phyloP scores from a whole-genome alignment of 2,329 filamentous ascomycete genomes.

The Cercospora sp. region DNA sequence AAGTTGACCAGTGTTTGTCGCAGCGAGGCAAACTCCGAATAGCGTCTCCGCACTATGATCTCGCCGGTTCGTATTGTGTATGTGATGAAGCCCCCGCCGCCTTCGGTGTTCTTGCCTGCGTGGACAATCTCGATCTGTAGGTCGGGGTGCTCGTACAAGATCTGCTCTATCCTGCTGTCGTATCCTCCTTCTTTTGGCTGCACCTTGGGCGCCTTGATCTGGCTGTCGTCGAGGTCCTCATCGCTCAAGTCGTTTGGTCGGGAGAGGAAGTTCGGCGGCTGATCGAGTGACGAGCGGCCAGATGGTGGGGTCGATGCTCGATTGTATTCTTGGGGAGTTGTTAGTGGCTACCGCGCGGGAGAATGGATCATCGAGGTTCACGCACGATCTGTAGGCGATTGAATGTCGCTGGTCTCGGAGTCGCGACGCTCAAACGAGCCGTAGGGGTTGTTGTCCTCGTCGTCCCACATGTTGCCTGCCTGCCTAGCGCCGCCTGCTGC shows the following conservation, averaged over 20 bases:
- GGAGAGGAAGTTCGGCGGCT: conserved; percentile 59
- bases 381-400: conserved; percentile 34
- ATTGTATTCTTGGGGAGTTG: conserved; percentile 55
- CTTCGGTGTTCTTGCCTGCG: conserved; percentile 92
- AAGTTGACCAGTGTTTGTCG: conserved; percentile 84
- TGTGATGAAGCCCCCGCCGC: conserved; percentile 89
- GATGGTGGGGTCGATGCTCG: conserved; percentile 65
- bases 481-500: background rate
- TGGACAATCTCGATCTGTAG: conserved; percentile 89
- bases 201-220: conserved; percentile 47
- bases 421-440: conserved; percentile 89
- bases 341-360: background rate
- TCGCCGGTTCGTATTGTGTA: conserved; percentile 97
- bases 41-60: conserved; percentile 88
- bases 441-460: conserved; percentile 98
- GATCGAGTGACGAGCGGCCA: conserved; percentile 68
- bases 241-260: conserved; percentile 58
- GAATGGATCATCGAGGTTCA: conserved; percentile 9
- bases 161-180: conserved; percentile 93
- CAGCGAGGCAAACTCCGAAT: conserved; percentile 93
- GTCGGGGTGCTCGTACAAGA: conserved; percentile 91
- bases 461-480: conserved; percentile 83
- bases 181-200: conserved; percentile 79
- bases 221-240: conserved; percentile 58
- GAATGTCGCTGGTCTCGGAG: conserved; percentile 66